Percentiles rank a stretch among this genome's conserved stretches.
Evolutionary conservation across 805 yeast genomes (phyloP).

Genomic region (Kazachstania viticola): DNA sequence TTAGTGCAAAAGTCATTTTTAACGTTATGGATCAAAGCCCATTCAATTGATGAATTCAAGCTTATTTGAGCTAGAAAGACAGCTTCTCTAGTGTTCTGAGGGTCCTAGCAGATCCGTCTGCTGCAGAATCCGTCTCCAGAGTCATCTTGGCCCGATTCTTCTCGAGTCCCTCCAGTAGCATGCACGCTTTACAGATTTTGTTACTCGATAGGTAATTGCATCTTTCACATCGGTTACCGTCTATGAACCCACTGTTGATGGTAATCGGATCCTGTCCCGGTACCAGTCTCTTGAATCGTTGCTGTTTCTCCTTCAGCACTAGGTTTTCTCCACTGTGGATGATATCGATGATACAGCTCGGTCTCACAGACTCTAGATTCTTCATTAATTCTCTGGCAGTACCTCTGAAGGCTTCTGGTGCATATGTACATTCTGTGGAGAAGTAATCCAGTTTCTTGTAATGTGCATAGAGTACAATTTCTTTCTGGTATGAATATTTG

Average conservation of each 20-base stretch:
- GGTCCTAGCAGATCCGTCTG: slow-evolving; percentile 50
- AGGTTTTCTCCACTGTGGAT: slow-evolving; percentile 89
- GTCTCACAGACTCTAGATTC: slow-evolving; percentile 79
- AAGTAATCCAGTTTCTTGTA: slow-evolving; percentile 90
- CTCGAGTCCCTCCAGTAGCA: slow-evolving; percentile 74
- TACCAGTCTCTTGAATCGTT: slow-evolving; percentile 11
- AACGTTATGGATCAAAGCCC: too few species aligned
- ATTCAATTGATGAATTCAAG: too few species aligned
- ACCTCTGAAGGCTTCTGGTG: slow-evolving; percentile 97
- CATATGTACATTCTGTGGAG: slow-evolving; percentile 94
- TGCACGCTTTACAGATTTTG: slow-evolving; percentile 85
- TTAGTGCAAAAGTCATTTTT: too few species aligned
- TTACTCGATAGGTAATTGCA: slow-evolving; percentile 92
- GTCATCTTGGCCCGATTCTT: slow-evolving; percentile 54
- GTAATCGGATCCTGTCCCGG: slow-evolving; percentile 2
- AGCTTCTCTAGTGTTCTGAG: slow-evolving; percentile 53
- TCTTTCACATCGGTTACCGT: slow-evolving; percentile 69
- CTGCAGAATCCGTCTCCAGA: slow-evolving; percentile 40
- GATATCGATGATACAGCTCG: slow-evolving; percentile 87
- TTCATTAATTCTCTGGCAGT: slow-evolving; percentile 90
- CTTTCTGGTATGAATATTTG: slow-evolving; percentile 93
- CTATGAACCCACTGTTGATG: slow-evolving; percentile 29
- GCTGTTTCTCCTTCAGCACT: slow-evolving; percentile 46
- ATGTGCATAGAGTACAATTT: slow-evolving; percentile 93
- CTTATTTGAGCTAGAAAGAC: slow-evolving; percentile 40